A percentile compares a stretch with the other conserved stretches of the same genome.
phyloP scores from a whole-genome alignment of 345 rosid genomes.

The Euphorbia peplus region DNA sequence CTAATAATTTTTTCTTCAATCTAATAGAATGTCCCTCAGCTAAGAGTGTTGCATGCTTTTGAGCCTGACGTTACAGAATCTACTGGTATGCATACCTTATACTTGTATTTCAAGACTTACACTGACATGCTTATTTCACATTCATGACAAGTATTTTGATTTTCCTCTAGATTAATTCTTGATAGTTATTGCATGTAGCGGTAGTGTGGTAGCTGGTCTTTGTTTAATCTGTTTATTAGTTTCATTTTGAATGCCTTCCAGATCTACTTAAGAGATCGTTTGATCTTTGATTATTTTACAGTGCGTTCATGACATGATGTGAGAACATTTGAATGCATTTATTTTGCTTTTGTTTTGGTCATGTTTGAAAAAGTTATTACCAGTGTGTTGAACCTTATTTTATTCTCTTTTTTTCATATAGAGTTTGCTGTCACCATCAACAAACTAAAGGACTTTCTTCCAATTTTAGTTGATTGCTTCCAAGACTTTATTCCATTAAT shows the following conservation, averaged over 20 bases:
- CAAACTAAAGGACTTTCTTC: constrained; percentile 67
- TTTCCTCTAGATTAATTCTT: not conserved
- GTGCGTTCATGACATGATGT: not conserved
- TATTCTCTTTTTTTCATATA: constrained; percentile 25
- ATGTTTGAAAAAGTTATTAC: not conserved
- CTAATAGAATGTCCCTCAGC: constrained; percentile 35
- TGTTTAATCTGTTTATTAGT: not conserved
- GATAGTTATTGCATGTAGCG: not conserved
- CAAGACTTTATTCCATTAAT: constrained; percentile 57
- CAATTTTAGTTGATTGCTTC: constrained; percentile 60
- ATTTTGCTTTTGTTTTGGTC: constrained; percentile 1
- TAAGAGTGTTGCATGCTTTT: constrained; percentile 48
- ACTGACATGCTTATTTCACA: not conserved
- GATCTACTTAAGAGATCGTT: not conserved
- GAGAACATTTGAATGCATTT: not conserved
- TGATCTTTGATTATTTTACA: not conserved
- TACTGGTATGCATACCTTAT: constrained; percentile 43
- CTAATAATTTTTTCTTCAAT: constrained; percentile 18
- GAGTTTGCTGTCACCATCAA: constrained; percentile 43
- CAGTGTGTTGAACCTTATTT: constrained; percentile 1
- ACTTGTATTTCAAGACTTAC: not conserved
- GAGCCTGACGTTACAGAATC: constrained; percentile 51
- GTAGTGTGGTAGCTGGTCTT: not conserved
- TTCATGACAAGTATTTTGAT: not conserved
- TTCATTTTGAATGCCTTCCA: not conserved